These are phyloP conservation scores for Fusarium xylarioides DNA, from an alignment of 2,329 filamentous ascomycete genomes.

Conservation along the genomic window DNA sequence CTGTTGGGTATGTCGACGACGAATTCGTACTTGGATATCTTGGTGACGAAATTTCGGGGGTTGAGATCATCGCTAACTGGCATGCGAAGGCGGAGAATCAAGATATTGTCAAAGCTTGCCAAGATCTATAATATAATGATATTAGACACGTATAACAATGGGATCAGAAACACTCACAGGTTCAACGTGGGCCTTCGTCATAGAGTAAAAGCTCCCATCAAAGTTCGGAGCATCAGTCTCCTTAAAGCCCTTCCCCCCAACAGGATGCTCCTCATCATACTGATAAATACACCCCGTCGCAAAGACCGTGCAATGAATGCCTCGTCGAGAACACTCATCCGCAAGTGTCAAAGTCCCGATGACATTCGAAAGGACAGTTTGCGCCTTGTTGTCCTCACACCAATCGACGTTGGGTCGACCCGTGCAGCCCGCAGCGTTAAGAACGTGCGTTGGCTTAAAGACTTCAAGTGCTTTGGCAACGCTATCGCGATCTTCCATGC, in stretches of 20 bases:
- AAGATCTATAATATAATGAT: constrained; percentile 57
- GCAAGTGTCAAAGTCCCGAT: constrained; percentile 71
- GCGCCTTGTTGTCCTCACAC: constrained; percentile 70
- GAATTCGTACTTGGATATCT: constrained; percentile 70
- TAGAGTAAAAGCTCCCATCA: constrained; percentile 72
- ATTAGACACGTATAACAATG: neutral
- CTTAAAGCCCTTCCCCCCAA: constrained; percentile 66
- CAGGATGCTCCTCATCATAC: constrained; percentile 65
- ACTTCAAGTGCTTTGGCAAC: constrained; percentile 65
- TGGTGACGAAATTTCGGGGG: constrained; percentile 73
- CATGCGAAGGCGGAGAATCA: constrained; percentile 74
- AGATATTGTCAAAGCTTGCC: constrained; percentile 67
- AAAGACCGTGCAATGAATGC: constrained; percentile 71
- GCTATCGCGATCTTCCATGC: constrained; percentile 67
- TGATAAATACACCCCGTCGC: constrained; percentile 75
- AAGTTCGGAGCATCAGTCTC: constrained; percentile 74
- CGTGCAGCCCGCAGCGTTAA: constrained; percentile 73
- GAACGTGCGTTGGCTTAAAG: constrained; percentile 71
- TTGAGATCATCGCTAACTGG: constrained; percentile 74
- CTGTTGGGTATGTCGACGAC: constrained; percentile 76
- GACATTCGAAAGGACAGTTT: constrained; percentile 73
- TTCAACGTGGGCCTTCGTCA: constrained; percentile 60
- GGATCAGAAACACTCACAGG: constrained; percentile 37
- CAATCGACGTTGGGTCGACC: constrained; percentile 48
- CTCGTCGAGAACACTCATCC: constrained; percentile 66